Conservation (phyloP, 208 protist species). For the Leptomonas seymouri region DNA sequence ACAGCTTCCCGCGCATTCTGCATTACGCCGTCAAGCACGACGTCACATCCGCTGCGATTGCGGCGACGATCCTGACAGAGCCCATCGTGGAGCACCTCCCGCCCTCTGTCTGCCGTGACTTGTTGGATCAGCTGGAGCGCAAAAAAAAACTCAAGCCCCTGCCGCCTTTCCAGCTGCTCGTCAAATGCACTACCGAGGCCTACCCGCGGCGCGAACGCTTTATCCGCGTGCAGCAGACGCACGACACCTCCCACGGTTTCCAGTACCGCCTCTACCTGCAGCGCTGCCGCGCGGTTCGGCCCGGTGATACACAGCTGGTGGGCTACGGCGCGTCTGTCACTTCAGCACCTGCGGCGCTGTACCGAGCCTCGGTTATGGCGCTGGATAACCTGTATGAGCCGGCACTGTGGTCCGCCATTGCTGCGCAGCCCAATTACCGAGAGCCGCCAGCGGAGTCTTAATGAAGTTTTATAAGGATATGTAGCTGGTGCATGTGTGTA, state of each 20-base stretch:
- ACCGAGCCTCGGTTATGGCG: conserved; percentile 60
- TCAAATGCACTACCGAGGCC: conserved; percentile 38
- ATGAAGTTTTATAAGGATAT: background rate
- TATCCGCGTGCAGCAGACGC: conserved; percentile 61
- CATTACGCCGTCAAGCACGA: conserved; percentile 59
- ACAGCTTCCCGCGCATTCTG: conserved; percentile 67
- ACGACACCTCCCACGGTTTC: conserved; percentile 42
- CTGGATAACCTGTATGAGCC: conserved; percentile 48
- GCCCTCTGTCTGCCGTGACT: conserved; percentile 36
- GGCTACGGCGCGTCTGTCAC: conserved; percentile 57
- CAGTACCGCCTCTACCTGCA: conserved; percentile 81
- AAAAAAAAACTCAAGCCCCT: conserved; percentile 3
- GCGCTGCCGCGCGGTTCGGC: conserved; percentile 42
- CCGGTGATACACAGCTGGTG: conserved; percentile 70
- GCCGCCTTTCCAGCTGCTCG: conserved; percentile 36
- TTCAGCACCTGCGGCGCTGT: conserved; percentile 46
- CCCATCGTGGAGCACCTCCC: conserved; percentile 75
- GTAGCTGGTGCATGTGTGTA: background rate
- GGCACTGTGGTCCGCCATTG: conserved; percentile 14
- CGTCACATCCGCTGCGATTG: conserved; percentile 43
- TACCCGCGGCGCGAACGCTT: conserved; percentile 45
- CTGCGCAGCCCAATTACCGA: conserved; percentile 23
- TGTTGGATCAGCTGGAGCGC: conserved; percentile 34
- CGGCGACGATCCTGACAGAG: conserved; percentile 53
- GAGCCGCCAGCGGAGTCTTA: background rate